Percentiles rank a stretch among this genome's conserved stretches.
Evolutionary conservation across 2,329 filamentous ascomycete species (phyloP).

Genomic region (Leptographium lundbergii): DNA sequence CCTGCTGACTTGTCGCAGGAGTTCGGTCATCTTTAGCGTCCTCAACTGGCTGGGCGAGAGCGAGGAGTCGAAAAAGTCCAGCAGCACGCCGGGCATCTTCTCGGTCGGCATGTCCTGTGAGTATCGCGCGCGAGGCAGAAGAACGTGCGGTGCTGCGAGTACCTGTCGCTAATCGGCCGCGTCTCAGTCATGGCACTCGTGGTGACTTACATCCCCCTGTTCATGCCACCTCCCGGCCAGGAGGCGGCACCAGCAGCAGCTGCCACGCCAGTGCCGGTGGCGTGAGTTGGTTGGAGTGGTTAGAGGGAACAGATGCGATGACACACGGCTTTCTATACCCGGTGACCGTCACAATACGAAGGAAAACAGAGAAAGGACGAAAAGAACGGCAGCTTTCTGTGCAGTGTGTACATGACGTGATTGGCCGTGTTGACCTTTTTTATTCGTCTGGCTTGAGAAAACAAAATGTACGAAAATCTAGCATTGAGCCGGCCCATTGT

Average conservation of each 20-base stretch:
- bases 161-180: background rate
- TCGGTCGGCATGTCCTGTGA: conserved; percentile 23
- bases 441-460: background rate
- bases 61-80: conserved; percentile 49
- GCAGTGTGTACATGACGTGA: background rate
- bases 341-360: background rate
- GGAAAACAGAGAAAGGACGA: background rate
- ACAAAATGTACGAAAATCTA: background rate
- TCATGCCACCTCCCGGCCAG: conserved; percentile 19
- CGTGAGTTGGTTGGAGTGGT: background rate
- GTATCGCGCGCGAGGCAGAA: conserved; percentile 4
- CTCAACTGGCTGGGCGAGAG: conserved; percentile 71
- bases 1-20: conserved; percentile 30
- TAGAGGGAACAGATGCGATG: background rate
- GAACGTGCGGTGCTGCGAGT: too few relatives aligned
- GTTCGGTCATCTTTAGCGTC: conserved; percentile 59
- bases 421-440: background rate
- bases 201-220: conserved; percentile 24
- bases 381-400: background rate
- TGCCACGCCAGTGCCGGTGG: conserved; percentile 14
- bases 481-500: background rate
- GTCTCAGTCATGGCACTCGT: conserved; percentile 21
- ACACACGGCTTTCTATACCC: background rate
- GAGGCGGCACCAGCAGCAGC: conserved; percentile 15
- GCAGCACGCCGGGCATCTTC: conserved; percentile 47